These are phyloP conservation scores for Auricularia heimuer DNA, from an alignment of 768 basidiomycete genomes.

Conservation along the genomic window DNA sequence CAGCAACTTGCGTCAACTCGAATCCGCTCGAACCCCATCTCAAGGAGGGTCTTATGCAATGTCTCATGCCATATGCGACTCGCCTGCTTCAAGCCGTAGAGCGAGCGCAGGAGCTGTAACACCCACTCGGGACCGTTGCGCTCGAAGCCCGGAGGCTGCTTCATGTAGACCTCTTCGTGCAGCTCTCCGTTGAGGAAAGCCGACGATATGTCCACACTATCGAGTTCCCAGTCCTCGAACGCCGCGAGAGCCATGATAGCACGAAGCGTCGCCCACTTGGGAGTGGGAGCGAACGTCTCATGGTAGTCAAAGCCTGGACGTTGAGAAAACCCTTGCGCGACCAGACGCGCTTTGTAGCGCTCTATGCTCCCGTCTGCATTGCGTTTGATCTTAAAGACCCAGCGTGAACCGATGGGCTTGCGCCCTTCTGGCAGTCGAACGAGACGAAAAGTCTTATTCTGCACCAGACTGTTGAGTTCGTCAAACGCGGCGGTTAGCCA, in stretches of 20 bases:
- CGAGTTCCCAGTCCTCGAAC: slow-evolving; percentile 9
- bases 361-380: slow-evolving; percentile 13
- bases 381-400: slow-evolving; percentile 19
- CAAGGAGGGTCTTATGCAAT: slow-evolving; percentile 20
- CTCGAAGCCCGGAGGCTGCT: slow-evolving; percentile 6
- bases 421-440: slow-evolving; percentile 10
- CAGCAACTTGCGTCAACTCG: slow-evolving; percentile 17
- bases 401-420: slow-evolving; percentile 15
- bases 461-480: slow-evolving; percentile 10
- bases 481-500: slow-evolving; percentile 13
- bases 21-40: slow-evolving; percentile 8
- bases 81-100: slow-evolving; percentile 20
- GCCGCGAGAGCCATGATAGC: slow-evolving; percentile 18
- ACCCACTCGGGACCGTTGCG: slow-evolving; percentile 4
- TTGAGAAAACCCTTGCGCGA: slow-evolving; percentile 32
- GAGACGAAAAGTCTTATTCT: slow-evolving; percentile 9
- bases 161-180: slow-evolving; percentile 13
- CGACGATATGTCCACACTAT: slow-evolving; percentile 13
- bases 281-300: slow-evolving; percentile 25
- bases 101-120: slow-evolving; percentile 13
- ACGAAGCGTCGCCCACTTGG: slow-evolving; percentile 15
- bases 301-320: slow-evolving; percentile 26
- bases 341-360: slow-evolving; percentile 25
- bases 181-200: slow-evolving; percentile 17
- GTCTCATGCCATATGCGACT: slow-evolving; percentile 16